Base-by-base conservation (phyloP, 1,284 basidiomycete species). In the Ganoderma leucocontextum region DNA sequence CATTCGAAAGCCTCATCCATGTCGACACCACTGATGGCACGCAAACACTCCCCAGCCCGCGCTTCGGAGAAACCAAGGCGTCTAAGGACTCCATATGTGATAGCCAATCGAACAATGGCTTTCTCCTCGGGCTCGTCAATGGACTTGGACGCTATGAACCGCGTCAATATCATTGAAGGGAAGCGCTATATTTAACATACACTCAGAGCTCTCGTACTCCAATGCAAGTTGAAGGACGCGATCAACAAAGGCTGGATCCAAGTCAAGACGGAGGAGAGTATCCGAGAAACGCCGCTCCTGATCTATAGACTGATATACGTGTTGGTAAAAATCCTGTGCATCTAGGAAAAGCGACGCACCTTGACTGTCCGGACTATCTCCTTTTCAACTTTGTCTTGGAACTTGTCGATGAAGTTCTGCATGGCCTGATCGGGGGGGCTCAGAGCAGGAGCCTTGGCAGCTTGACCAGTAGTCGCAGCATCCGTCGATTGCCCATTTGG, bases 1-100 rank as follows among this genome's bases (percentile, higher is more conserved):
- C 96, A 98, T 76, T 96, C 93, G 66, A 95, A 86, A n/a, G 94
- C 96, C 66, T 97, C 94, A 25, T 98, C 96, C 52, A 98, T 84
- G 8, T 96, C 94, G 22, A 94, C 82, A 0, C 90, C 88, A 41
- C 84, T 80, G 41, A 92, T 89, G 25, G 82, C 80, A 63, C 79
- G 81, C 17, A 98, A 79, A 73, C 95, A 96, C 70, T 91, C 84
- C 63, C 89, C 85, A 10, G 96, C 89, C 67, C 89, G 84, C 9
- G 83, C 85, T 72, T 94, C 89, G 0, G 87, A 80, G 79, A 97
- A 97, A 0, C 95, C 95, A n/a, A 97, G 84, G 63, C 92, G 87
- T 68, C 92, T 85, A n/a, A 99, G 84, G 22, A 95, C 87, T 36
- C 94, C 93, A 76, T 94, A 96, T 0, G 93, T 92, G 42, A 94